These are phyloP conservation scores for Aegilops umbellulata DNA, from an alignment of 176 grass and related monocot genomes.

Conservation along the genomic window DNA sequence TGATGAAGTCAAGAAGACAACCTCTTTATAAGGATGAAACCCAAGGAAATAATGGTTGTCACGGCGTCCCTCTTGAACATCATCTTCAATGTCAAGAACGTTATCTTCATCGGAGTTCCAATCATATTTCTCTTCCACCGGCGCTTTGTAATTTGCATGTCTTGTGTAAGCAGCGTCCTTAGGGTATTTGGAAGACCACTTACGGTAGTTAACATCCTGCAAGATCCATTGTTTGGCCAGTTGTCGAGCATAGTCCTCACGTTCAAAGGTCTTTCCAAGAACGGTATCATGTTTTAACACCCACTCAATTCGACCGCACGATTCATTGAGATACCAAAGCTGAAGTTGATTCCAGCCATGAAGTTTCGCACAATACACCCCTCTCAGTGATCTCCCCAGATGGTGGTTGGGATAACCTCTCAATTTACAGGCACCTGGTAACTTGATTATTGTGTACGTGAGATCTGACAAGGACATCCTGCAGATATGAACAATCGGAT, in stretches of 20 bases:
- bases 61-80: too few relatives aligned
- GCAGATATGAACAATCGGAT: neutral
- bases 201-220: neutral
- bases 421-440: neutral
- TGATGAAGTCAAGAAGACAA: neutral
- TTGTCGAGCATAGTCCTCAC: neutral
- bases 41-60: neutral
- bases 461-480: conserved; percentile 1
- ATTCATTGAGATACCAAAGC: neutral
- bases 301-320: neutral
- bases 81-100: neutral
- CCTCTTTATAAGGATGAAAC: neutral
- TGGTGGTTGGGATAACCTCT: neutral
- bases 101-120: conserved; percentile 21
- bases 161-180: too few relatives aligned
- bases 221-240: neutral
- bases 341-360: neutral
- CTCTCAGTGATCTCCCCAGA: neutral
- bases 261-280: neutral
- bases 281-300: neutral
- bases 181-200: neutral
- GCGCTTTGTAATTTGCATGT: neutral
- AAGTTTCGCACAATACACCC: neutral
- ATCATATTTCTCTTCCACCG: neutral
- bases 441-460: neutral